Percentiles rank a stretch among this genome's conserved stretches.
These are phyloP conservation scores for Gnaphalium uliginosum DNA, from an alignment of 129 eudicot genomes.

Conservation along the genomic window DNA sequence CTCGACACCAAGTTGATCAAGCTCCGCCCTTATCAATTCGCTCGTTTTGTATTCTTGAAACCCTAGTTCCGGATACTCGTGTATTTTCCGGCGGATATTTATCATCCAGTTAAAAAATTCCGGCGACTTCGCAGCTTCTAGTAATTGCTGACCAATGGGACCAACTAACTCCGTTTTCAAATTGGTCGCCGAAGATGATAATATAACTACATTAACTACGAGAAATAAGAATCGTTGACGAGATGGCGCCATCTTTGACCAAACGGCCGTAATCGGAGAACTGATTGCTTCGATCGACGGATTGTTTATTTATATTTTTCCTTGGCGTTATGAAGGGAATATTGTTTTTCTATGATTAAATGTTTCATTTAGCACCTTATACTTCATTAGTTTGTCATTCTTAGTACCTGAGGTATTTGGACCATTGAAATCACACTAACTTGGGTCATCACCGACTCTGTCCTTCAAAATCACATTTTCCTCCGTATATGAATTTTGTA, in stretches of 20 bases:
- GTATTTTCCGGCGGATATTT: slow-evolving; percentile 54
- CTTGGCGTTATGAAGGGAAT: no score
- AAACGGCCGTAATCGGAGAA: not conserved
- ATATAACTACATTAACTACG: not conserved
- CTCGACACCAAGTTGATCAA: slow-evolving; percentile 51
- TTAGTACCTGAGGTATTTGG: no score
- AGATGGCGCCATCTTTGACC: slow-evolving; percentile 21
- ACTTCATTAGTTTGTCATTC: no score
- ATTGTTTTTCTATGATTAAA: no score
- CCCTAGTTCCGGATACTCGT: slow-evolving; percentile 58
- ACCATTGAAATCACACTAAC: no score
- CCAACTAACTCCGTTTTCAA: slow-evolving; percentile 36
- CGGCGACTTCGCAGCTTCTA: slow-evolving; percentile 47
- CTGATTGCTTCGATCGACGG: no score
- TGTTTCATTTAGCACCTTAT: no score
- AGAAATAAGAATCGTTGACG: not conserved
- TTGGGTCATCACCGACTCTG: no score
- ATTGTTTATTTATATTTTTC: no score
- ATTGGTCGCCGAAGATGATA: slow-evolving; percentile 7
- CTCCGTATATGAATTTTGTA: no score
- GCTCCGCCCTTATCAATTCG: slow-evolving; percentile 53
- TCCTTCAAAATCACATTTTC: no score
- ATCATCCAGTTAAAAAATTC: slow-evolving; percentile 51
- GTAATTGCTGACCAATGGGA: slow-evolving; percentile 39
- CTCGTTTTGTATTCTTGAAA: slow-evolving; percentile 61